These are phyloP conservation scores for Hansenula lynferdii DNA, from an alignment of 1,139 yeast species.

Conservation along the genomic window DNA sequence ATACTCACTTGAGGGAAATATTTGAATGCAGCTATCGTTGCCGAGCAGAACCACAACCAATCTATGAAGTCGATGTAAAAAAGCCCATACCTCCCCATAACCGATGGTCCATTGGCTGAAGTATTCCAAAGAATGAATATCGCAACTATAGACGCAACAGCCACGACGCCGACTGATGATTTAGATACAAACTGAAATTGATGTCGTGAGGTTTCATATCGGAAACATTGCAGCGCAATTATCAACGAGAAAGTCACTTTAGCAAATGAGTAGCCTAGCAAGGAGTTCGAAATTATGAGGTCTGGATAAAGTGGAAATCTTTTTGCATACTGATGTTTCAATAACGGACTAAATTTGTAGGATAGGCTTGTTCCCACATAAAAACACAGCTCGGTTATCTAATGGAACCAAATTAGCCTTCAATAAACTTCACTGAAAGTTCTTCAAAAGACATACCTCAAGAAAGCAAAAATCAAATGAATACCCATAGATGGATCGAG, in stretches of 20 bases:
- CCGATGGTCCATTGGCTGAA: constrained; percentile 8
- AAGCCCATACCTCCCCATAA: constrained; percentile 26
- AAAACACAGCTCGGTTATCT: too few species aligned
- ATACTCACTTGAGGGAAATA: constrained; percentile 25
- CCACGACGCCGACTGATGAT: not conserved
- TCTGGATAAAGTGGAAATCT: constrained; percentile 13
- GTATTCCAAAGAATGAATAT: constrained; percentile 6
- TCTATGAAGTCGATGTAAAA: constrained; percentile 29
- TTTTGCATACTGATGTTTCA: constrained; percentile 7
- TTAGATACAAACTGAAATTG: constrained; percentile 9
- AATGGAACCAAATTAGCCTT: too few species aligned
- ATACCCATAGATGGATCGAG: constrained; percentile 23
- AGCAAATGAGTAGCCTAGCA: too few species aligned
- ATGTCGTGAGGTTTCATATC: constrained; percentile 9
- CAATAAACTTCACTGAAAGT: too few species aligned
- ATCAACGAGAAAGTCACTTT: not conserved
- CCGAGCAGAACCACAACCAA: constrained; percentile 24
- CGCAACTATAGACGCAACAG: not conserved
- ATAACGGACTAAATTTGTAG: not conserved
- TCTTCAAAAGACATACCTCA: not conserved
- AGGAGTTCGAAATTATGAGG: too few species aligned
- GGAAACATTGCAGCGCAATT: constrained; percentile 1
- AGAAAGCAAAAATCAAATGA: constrained; percentile 21
- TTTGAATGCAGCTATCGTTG: constrained; percentile 16
- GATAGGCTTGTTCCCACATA: not conserved